phyloP scores from a whole-genome alignment of 176 grass and related monocot species.

The Carex cristatella region DNA sequence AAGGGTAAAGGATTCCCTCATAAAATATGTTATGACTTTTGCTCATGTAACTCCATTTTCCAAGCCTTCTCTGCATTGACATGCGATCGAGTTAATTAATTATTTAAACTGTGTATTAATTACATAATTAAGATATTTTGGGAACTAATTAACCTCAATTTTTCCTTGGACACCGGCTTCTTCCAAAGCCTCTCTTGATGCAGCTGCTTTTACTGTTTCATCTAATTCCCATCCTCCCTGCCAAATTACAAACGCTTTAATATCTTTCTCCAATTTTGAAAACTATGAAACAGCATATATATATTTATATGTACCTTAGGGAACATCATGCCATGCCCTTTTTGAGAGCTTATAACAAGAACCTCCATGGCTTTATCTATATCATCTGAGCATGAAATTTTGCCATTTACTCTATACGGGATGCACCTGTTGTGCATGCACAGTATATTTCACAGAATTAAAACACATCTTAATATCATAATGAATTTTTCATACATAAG shows the following conservation, averaged over 20 bases:
- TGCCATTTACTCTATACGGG: slow-evolving; percentile 33
- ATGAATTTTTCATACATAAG: neutral
- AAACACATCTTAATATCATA: neutral
- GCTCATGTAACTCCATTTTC: slow-evolving; percentile 49
- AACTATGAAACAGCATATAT: no score
- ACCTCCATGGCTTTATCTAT: slow-evolving; percentile 38
- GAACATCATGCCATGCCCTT: slow-evolving; percentile 47
- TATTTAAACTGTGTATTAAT: neutral
- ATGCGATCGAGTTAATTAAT: neutral
- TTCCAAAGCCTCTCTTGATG: slow-evolving; percentile 38
- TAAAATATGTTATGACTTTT: slow-evolving; percentile 31
- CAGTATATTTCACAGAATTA: neutral
- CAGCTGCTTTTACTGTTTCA: slow-evolving; percentile 44
- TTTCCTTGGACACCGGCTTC: slow-evolving; percentile 51
- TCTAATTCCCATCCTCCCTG: slow-evolving; percentile 52
- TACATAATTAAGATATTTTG: neutral
- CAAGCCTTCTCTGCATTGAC: slow-evolving; percentile 31
- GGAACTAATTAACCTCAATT: slow-evolving; percentile 23
- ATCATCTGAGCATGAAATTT: slow-evolving; percentile 21
- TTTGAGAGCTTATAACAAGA: slow-evolving; percentile 45
- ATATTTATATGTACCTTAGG: slow-evolving; percentile 20
- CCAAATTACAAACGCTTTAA: neutral
- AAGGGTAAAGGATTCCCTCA: slow-evolving; percentile 40
- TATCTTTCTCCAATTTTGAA: neutral
- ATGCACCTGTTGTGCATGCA: slow-evolving; percentile 26